Evolutionary conservation across 257 asterid genomes (phyloP), one percentile per base, ranked within the genome.

Genomic region (Solanum sparsipilum): DNA sequence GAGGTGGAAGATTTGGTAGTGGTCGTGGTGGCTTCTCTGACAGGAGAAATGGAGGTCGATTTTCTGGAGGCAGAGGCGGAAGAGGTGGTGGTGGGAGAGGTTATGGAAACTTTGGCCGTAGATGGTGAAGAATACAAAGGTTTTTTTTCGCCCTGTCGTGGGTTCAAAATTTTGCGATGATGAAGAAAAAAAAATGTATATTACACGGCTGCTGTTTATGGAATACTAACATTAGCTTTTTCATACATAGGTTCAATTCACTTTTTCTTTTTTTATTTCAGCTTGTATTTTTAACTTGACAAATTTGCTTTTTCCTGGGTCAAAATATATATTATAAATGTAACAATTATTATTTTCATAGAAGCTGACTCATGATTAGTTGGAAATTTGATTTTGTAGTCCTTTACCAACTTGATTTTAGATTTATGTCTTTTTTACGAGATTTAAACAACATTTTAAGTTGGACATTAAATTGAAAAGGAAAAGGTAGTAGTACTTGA

Each of bases 1-100:
- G 93, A 85, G 87, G 85, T 21, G 91, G 92, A 84, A 92, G 98
- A 87, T 95, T 89, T 86, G 93, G 93, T 10, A 86, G 91, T 25
- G 86, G 92, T 36, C 83, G 90, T n/a, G 70, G 91, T 41, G 84
- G 93, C 87, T 91, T 86, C 39, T 86, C 88, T 18, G 93, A 92
- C 20, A 76, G 93, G 31, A 83, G 91, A 68, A 87, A 94, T 10
- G 87, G 94, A 44, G 90, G 52, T 88, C 56, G 89, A 63, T 88
- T 91, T 85, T 90, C 89, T 4, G 63, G 87, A 16, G 88, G 92
- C 60, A 83, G 91, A 9, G 86, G 94, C 0, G 89, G 93, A 7
- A 92, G 94, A 39, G 84, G 88, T 68, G 90, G 95, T 18, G 90
- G 95, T 18, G 76, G 90, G 72, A 88, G 90, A 87, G 91, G 90